These are phyloP conservation scores for Podospora comata DNA, from an alignment of 495 filamentous ascomycete genomes.

Conservation along the genomic window DNA sequence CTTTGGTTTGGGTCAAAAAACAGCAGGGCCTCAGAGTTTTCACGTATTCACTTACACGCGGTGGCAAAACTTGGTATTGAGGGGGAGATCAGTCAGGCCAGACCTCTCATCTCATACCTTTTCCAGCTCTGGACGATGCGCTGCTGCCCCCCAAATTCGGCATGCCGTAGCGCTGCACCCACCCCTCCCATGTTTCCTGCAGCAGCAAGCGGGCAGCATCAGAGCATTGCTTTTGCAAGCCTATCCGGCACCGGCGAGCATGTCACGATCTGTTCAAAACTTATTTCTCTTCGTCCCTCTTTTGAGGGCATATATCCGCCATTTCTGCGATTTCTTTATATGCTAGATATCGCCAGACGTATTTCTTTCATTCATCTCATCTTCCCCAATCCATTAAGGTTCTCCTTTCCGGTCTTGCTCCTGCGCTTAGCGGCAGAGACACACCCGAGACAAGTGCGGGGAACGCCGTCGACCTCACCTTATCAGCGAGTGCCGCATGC, in stretches of 20 bases:
- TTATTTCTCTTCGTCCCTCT: background rate
- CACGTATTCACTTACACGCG: background rate
- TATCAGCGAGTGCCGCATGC: background rate
- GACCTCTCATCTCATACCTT: background rate
- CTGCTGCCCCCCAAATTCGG: constrained; percentile 6
- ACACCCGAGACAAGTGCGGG: background rate
- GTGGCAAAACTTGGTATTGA: constrained; percentile 11
- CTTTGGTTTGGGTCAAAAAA: background rate
- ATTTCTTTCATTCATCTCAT: background rate
- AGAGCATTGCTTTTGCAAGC: background rate
- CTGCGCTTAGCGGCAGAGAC: background rate
- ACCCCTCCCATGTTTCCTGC: background rate
- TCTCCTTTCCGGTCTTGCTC: background rate
- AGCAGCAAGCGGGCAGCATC: background rate
- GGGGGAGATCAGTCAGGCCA: constrained; percentile 1
- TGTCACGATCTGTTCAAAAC: background rate
- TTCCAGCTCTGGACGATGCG: background rate
- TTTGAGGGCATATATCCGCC: too few species aligned
- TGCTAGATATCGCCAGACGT: too few species aligned
- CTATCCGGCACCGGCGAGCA: background rate
- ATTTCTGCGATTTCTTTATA: too few species aligned
- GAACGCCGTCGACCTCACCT: background rate
- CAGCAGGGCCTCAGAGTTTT: background rate
- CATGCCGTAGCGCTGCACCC: constrained; percentile 1
- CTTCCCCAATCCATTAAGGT: background rate